A percentile compares a stretch with the other conserved stretches of the same genome.
Evolutionary conservation across 2,329 filamentous ascomycete species (phyloP).

Genomic region (Calonectria hawksworthii): DNA sequence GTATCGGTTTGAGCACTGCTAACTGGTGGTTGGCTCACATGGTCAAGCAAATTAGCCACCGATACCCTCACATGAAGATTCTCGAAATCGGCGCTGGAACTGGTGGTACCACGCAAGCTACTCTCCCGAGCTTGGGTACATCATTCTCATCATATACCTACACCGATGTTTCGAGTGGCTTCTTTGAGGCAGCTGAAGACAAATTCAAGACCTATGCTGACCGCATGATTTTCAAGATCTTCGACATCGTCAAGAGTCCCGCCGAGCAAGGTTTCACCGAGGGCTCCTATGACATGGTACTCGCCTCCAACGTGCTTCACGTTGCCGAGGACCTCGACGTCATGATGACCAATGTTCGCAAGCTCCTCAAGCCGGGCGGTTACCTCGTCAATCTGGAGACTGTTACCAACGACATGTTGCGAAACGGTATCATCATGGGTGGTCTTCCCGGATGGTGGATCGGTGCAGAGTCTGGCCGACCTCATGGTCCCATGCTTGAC

Average conservation of each 20-base stretch:
- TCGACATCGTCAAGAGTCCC: background rate
- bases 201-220: background rate
- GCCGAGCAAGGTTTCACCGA: background rate
- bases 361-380: background rate
- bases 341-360: background rate
- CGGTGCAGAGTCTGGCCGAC: background rate
- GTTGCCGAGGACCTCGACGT: background rate
- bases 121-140: background rate
- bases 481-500: background rate
- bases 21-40: background rate
- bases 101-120: background rate
- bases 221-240: background rate
- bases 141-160: background rate
- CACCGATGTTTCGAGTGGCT: background rate
- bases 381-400: slow-evolving; percentile 1
- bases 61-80: slow-evolving; percentile 10
- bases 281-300: background rate
- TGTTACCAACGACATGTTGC: background rate
- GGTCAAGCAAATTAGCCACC: background rate
- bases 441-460: slow-evolving; percentile 20
- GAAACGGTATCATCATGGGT: slow-evolving; percentile 3
- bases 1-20: background rate
- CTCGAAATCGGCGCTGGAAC: slow-evolving; percentile 9
- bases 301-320: background rate
- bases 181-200: background rate